Conservation (phyloP, 352 stramenopile genomes). For the Phytopythium vexans region DNA sequence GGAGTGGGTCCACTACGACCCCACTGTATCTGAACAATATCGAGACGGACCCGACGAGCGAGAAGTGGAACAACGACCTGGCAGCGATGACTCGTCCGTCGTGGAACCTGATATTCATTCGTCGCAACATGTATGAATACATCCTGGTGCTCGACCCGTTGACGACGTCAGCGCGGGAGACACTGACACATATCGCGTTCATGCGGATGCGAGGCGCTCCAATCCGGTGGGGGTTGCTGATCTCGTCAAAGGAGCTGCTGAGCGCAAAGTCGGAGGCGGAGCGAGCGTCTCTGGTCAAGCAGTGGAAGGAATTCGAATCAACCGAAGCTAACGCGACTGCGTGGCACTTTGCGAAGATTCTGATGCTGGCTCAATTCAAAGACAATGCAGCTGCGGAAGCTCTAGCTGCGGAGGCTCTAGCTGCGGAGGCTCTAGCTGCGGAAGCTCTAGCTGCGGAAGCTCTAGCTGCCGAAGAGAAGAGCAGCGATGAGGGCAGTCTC, state of each 20-base stretch:
- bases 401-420: neutral
- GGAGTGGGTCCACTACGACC: conserved; percentile 45
- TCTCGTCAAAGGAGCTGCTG: conserved; percentile 72
- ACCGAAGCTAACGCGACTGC: conserved; percentile 43
- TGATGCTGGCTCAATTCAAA: conserved; percentile 64
- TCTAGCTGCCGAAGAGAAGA: conserved; percentile 1
- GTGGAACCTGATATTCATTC: conserved; percentile 84
- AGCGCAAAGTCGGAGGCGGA: conserved; percentile 37
- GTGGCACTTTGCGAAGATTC: conserved; percentile 79
- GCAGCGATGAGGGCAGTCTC: conserved; percentile 5
- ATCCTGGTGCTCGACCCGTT: conserved; percentile 70
- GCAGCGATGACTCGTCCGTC: conserved; percentile 39
- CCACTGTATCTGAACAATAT: conserved; percentile 85
- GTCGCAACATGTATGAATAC: conserved; percentile 88
- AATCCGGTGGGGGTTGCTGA: conserved; percentile 70
- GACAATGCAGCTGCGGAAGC: conserved; percentile 20
- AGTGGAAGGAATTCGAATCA: conserved; percentile 34
- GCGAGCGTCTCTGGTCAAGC: conserved; percentile 30
- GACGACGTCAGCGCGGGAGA: conserved; percentile 36
- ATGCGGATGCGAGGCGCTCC: conserved; percentile 69
- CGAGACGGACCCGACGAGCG: conserved; percentile 56
- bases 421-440: neutral
- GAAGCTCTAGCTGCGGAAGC: neutral
- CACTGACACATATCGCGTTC: conserved; percentile 60
- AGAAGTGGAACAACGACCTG: conserved; percentile 47